These are phyloP conservation scores for Trichosanthes truncata DNA, from an alignment of 306 rosid genomes.

Conservation along the genomic window DNA sequence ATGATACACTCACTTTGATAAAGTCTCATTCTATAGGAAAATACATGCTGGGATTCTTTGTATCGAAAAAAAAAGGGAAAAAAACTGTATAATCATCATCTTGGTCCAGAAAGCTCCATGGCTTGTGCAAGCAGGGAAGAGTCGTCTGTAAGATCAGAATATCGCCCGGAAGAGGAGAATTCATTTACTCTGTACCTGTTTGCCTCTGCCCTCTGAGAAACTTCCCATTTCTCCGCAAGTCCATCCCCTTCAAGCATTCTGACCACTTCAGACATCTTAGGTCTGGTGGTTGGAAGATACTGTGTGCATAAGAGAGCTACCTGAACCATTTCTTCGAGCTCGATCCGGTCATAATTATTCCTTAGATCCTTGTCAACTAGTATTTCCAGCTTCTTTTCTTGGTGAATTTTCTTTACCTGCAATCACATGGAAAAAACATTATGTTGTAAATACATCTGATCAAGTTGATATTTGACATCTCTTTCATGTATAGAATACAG, in stretches of 20 bases:
- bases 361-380: slow-evolving; percentile 71
- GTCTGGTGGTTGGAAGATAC: slow-evolving; percentile 67
- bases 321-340: slow-evolving; percentile 80
- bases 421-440: background rate
- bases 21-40: slow-evolving; percentile 6
- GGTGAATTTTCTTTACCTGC: slow-evolving; percentile 87
- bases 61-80: background rate
- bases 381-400: slow-evolving; percentile 72
- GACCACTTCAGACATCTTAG: slow-evolving; percentile 94
- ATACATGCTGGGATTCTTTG: slow-evolving; percentile 1
- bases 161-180: slow-evolving; percentile 74
- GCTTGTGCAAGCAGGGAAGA: slow-evolving; percentile 94
- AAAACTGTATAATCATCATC: slow-evolving; percentile 34
- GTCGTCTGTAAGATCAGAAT: slow-evolving; percentile 93
- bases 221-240: slow-evolving; percentile 97
- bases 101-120: slow-evolving; percentile 99
- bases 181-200: slow-evolving; percentile 66
- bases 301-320: slow-evolving; percentile 89
- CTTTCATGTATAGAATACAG: background rate
- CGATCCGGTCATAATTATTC: slow-evolving; percentile 59
- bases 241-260: slow-evolving; percentile 99
- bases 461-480: background rate
- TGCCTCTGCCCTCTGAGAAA: slow-evolving; percentile 73
- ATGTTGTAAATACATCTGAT: background rate
- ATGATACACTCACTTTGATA: slow-evolving; percentile 27